Evolutionary conservation across 164 flowering plant species (phyloP), one percentile per base, ranked within the genome.

Genomic region (Echeveria elegans): DNA sequence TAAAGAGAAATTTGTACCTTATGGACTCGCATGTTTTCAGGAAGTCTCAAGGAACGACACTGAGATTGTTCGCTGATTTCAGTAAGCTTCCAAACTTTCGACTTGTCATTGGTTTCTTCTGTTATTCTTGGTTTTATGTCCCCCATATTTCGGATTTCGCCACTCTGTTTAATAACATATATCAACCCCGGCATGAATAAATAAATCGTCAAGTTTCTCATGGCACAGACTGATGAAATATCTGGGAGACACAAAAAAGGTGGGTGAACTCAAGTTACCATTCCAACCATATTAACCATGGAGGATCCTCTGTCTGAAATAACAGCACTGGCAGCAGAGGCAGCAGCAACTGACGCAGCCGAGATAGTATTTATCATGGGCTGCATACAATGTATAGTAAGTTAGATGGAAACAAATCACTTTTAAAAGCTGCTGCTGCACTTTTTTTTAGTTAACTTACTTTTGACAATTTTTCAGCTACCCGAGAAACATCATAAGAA

Each of bases 1-100:
- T 11, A 0, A 41, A 60, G 67, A 30, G 40, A 63, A 48, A 26
- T 48, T 1, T 34, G 58, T 74, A 88, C 93, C 90, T 88, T 84
- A 58, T 68, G 77, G 26, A 80, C 74, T 70, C 82, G 79, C 69
- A 79, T 14, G 70, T 78, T 82, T 63, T 88, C 88, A 61, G 82
- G 84, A 47, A 88, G 88, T 71, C 82, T 81, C 73, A 85, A 62
- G 60, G 88, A 78, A 31, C 90, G 81, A 66, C 86, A 86, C 30
- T 88, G 90, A 31, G 84, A 76, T 6, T 77, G 81, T 69, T 86
- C 94, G 71, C 63, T 85, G 45, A 88, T 82, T 73, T 88, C 94
- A 47, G 86, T 79, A 53, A 88, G 86, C 77, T 88, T 86, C 94
- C 90, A 88, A 63, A 86, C 77, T 80, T 86, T 88, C 21, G 94